These are phyloP conservation scores for Coemansia asiatica DNA, from an alignment of 192 early-diverging fungal genomes.

Conservation along the genomic window DNA sequence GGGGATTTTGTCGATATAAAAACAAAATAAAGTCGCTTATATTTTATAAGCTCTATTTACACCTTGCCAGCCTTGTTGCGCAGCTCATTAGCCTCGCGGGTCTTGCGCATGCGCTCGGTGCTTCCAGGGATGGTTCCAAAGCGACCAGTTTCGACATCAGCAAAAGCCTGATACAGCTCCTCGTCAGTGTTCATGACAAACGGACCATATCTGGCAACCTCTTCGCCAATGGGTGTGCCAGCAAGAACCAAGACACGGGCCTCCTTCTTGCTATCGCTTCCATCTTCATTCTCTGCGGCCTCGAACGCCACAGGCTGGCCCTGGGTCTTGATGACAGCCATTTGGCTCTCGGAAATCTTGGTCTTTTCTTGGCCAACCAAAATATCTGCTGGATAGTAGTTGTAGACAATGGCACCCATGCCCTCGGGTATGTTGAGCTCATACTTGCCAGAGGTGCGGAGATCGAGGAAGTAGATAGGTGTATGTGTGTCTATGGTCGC, in stretches of 20 bases:
- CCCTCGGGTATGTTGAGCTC: constrained; percentile 54
- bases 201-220: constrained; percentile 63
- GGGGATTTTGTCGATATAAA: no score
- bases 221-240: constrained; percentile 60
- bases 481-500: constrained; percentile 73
- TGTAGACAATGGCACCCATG: constrained; percentile 49
- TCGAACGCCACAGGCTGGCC: constrained; percentile 41
- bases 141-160: constrained; percentile 34
- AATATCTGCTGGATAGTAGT: constrained; percentile 38
- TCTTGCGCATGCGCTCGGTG: constrained; percentile 50
- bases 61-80: constrained; percentile 39
- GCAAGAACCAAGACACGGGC: constrained; percentile 64
- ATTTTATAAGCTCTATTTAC: not conserved
- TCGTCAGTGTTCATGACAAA: constrained; percentile 65
- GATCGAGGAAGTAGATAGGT: constrained; percentile 79
- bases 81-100: constrained; percentile 43
- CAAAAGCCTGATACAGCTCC: constrained; percentile 44
- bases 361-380: constrained; percentile 48
- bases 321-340: constrained; percentile 44
- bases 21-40: no score
- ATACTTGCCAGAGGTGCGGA: constrained; percentile 62
- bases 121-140: constrained; percentile 54
- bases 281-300: constrained; percentile 22
- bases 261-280: constrained; percentile 41
- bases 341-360: constrained; percentile 36